phyloP scores from a whole-genome alignment of 305 asterid species.

The Fraxinus latifolia region DNA sequence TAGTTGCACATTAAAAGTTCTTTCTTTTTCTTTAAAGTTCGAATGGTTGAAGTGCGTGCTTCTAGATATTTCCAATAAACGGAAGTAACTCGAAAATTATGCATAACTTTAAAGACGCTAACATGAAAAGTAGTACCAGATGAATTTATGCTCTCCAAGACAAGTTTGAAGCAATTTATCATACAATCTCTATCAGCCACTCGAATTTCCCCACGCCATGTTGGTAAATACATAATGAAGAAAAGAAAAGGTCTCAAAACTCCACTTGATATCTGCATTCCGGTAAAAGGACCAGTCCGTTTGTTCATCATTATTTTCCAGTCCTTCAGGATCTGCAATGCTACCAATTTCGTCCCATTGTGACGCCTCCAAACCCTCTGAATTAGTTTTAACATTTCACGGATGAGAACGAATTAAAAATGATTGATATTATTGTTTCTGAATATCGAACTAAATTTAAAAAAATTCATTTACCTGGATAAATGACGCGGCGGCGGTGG shows the following conservation, averaged over 20 bases:
- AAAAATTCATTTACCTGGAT: constrained; percentile 50
- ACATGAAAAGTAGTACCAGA: constrained; percentile 42
- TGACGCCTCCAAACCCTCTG: constrained; percentile 89
- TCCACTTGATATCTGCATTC: constrained; percentile 42
- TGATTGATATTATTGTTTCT: background rate
- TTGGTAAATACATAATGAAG: constrained; percentile 54
- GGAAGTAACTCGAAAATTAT: background rate
- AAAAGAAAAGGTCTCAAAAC: constrained; percentile 80
- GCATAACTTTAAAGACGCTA: background rate
- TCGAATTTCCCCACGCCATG: constrained; percentile 46
- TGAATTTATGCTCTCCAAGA: constrained; percentile 64
- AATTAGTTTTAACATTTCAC: constrained; percentile 18
- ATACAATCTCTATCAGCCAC: constrained; percentile 59
- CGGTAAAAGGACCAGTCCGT: constrained; percentile 34
- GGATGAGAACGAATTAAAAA: background rate
- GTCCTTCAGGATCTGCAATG: constrained; percentile 60
- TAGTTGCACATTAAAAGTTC: background rate
- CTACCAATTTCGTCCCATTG: constrained; percentile 39
- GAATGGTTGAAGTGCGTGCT: background rate
- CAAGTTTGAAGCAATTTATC: constrained; percentile 62
- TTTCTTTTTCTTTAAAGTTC: background rate
- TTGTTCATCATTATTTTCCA: constrained; percentile 61
- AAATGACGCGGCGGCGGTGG: constrained; percentile 64
- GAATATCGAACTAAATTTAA: constrained; percentile 4
- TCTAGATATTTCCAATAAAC: background rate